A percentile compares a stretch with the other conserved stretches of the same genome.
Evolutionary conservation across 2,329 filamentous ascomycete species (phyloP).

Genomic region (Coniochaeta sp.): DNA sequence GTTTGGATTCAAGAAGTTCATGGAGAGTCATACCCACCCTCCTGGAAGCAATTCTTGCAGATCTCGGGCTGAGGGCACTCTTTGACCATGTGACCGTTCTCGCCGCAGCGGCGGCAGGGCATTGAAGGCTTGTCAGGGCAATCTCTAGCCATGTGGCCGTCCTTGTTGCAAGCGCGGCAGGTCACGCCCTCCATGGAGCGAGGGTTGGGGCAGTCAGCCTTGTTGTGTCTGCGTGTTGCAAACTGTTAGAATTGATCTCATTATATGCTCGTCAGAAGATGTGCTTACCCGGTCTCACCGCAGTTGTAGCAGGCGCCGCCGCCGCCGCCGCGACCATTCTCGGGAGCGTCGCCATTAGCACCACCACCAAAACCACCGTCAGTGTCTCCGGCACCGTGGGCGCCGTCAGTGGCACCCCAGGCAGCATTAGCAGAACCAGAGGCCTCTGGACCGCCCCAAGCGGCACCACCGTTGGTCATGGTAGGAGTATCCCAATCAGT

Average conservation of each 20-base stretch:
- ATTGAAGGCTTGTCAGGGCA: conserved; percentile 38
- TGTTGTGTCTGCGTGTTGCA: conserved; percentile 44
- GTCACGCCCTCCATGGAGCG: conserved; percentile 25
- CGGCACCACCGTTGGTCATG: background rate
- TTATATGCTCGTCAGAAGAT: background rate
- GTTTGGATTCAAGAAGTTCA: background rate
- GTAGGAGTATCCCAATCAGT: background rate
- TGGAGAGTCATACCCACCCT: conserved; percentile 33
- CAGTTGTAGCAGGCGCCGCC: conserved; percentile 51
- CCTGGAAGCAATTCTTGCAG: conserved; percentile 51
- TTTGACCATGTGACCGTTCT: conserved; percentile 45
- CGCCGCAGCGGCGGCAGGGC: conserved; percentile 36
- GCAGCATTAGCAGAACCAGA: background rate
- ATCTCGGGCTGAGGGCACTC: conserved; percentile 49
- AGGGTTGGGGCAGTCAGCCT: conserved; percentile 53
- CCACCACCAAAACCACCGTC: conserved; percentile 3
- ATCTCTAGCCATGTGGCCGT: conserved; percentile 49
- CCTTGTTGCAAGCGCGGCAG: conserved; percentile 39
- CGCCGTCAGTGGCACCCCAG: conserved; percentile 1
- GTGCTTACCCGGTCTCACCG: conserved; percentile 32
- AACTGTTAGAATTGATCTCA: conserved; percentile 2
- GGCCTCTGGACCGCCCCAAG: background rate
- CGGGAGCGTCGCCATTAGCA: conserved; percentile 2
- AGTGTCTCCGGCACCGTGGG: conserved; percentile 7
- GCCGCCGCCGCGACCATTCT: conserved; percentile 20